Evolutionary conservation across 768 basidiomycete genomes (phyloP).

Genomic region (Neoboletus magnificus): DNA sequence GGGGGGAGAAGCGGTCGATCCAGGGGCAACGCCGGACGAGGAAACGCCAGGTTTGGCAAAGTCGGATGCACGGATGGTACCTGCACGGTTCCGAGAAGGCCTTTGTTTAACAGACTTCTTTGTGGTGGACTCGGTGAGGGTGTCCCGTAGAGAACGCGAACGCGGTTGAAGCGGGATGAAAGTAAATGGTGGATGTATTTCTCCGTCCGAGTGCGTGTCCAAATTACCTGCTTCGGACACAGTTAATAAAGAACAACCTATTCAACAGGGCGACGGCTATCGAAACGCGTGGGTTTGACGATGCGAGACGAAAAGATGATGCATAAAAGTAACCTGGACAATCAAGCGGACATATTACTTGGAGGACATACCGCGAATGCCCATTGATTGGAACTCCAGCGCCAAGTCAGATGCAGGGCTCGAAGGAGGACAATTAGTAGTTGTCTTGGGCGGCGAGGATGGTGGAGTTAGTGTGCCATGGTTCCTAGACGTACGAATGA

Average conservation of each 20-base stretch:
- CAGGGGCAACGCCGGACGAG: constrained; percentile 1
- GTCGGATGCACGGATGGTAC: constrained; percentile 52
- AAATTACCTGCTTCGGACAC: constrained; percentile 10
- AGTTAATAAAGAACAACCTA: constrained; percentile 7
- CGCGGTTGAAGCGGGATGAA: constrained; percentile 5
- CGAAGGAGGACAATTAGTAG: constrained; percentile 2
- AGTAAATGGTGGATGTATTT: background rate
- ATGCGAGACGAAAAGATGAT: background rate
- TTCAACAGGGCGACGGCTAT: background rate
- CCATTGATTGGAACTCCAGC: constrained; percentile 22
- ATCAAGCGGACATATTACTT: background rate
- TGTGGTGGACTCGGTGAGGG: background rate
- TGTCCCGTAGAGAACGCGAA: constrained; percentile 23
- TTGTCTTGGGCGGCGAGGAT: background rate
- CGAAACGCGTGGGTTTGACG: background rate
- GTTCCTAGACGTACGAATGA: background rate
- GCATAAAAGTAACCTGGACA: background rate
- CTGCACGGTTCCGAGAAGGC: constrained; percentile 40
- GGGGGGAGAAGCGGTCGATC: background rate
- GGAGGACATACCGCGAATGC: constrained; percentile 27
- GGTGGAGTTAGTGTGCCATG: constrained; percentile 1
- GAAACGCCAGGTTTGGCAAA: constrained; percentile 21
- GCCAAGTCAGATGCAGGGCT: constrained; percentile 22
- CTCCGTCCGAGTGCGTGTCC: constrained; percentile 10
- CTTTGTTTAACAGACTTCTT: constrained; percentile 12